Evolutionary conservation across 1,284 basidiomycete genomes (phyloP).

Genomic region (Apiotrichum mycotoxinovorans): DNA sequence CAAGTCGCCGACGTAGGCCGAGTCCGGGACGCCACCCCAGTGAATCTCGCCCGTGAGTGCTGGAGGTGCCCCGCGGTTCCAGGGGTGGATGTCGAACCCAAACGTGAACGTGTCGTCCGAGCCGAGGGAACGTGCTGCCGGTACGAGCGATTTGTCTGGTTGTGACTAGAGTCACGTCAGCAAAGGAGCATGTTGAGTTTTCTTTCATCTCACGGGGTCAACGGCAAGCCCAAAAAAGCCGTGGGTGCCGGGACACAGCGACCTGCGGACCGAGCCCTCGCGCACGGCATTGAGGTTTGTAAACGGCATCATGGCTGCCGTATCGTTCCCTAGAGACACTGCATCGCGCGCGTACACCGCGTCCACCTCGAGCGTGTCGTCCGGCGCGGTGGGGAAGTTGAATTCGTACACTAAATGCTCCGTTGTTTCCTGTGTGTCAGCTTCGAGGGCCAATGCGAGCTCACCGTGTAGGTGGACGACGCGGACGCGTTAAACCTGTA

Average conservation of each 20-base stretch:
- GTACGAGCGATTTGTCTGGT: background rate
- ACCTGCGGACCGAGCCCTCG: background rate
- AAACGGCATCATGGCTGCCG: background rate
- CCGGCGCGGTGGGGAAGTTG: conserved; percentile 27
- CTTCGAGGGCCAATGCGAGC: background rate
- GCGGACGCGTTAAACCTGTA: conserved; percentile 7
- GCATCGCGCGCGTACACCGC: conserved; percentile 24
- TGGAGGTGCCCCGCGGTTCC: background rate
- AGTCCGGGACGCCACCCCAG: conserved; percentile 43
- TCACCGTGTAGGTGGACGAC: background rate
- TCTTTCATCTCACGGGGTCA: conserved; percentile 27
- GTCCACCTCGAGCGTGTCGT: conserved; percentile 23
- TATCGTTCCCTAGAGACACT: background rate
- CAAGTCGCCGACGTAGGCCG: conserved; percentile 37
- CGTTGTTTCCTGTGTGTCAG: conserved; percentile 8
- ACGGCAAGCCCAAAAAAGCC: conserved; percentile 47
- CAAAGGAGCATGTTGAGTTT: conserved; percentile 8
- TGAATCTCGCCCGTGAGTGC: conserved; percentile 35
- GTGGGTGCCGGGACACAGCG: conserved; percentile 22
- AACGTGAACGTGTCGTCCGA: conserved; percentile 24
- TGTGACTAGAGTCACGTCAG: background rate
- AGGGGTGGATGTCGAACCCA: conserved; percentile 34
- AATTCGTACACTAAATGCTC: conserved; percentile 26
- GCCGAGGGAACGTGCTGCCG: background rate
- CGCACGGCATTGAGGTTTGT: background rate